A percentile compares a stretch with the other conserved stretches of the same genome.
phyloP scores from a whole-genome alignment of 2,329 filamentous ascomycete species.

The Tolypocladium paradoxum region DNA sequence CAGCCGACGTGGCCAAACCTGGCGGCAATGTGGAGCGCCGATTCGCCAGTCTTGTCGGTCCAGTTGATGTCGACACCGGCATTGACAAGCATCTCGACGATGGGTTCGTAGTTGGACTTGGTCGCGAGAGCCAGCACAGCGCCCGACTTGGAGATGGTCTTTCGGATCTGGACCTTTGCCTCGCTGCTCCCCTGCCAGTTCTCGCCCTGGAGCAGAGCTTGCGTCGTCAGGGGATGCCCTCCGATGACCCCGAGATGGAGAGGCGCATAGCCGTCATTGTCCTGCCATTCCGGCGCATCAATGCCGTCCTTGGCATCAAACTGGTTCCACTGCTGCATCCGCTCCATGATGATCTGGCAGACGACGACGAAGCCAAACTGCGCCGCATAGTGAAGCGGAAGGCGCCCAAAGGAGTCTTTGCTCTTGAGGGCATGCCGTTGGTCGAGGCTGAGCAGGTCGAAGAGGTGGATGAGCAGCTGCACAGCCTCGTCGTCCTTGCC shows the following conservation, averaged over 20 bases:
- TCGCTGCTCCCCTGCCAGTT: constrained; percentile 58
- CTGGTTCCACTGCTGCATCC: constrained; percentile 81
- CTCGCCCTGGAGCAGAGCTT: constrained; percentile 69
- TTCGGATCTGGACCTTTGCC: constrained; percentile 53
- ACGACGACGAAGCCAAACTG: constrained; percentile 92
- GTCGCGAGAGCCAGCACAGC: constrained; percentile 81
- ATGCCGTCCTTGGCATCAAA: constrained; percentile 80
- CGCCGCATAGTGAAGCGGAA: constrained; percentile 86
- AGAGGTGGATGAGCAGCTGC: constrained; percentile 48
- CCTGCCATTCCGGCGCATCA: constrained; percentile 81
- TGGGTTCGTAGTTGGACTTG: constrained; percentile 74
- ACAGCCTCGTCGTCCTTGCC: constrained; percentile 65
- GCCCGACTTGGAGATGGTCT: constrained; percentile 68
- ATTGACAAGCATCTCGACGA: constrained; percentile 79
- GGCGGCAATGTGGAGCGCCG: constrained; percentile 82
- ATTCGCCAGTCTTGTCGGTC: constrained; percentile 82
- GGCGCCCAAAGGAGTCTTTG: constrained; percentile 68
- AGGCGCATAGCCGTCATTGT: constrained; percentile 81
- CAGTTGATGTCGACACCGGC: constrained; percentile 91
- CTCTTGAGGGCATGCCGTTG: constrained; percentile 59
- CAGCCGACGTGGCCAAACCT: constrained; percentile 78
- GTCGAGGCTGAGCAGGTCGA: constrained; percentile 56
- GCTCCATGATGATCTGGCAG: constrained; percentile 75
- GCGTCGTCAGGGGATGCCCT: constrained; percentile 78
- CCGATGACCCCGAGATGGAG: constrained; percentile 87